These are phyloP conservation scores for Globisporangium spinosum DNA, from an alignment of 352 stramenopile genomes.

Conservation along the genomic window DNA sequence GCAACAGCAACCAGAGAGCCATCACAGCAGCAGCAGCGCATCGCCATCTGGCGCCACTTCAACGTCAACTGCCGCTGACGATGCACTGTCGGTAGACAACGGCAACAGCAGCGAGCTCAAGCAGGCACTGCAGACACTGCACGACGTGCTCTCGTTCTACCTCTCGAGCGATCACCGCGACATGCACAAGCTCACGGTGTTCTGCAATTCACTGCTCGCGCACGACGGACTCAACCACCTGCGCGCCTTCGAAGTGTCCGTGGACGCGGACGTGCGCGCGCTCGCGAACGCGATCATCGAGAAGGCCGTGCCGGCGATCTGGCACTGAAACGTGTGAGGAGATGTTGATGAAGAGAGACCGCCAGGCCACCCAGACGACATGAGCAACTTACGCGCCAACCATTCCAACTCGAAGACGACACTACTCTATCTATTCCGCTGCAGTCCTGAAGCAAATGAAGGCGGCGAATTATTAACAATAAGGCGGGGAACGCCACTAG, in stretches of 20 bases:
- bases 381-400: too few species aligned
- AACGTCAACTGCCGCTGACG: background rate
- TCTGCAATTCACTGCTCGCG: slow-evolving; percentile 78
- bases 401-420: too few species aligned
- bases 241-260: slow-evolving; percentile 45
- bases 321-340: slow-evolving; percentile 37
- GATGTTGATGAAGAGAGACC: too few species aligned
- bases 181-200: slow-evolving; percentile 78
- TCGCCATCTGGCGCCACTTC: too few species aligned
- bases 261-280: slow-evolving; percentile 47
- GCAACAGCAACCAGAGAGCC: background rate
- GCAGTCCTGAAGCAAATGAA: too few species aligned
- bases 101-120: slow-evolving; percentile 32
- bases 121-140: slow-evolving; percentile 49
- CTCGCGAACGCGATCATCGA: slow-evolving; percentile 77
- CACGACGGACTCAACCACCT: slow-evolving; percentile 69
- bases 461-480: too few species aligned
- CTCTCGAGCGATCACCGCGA: slow-evolving; percentile 66
- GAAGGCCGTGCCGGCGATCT: slow-evolving; percentile 78
- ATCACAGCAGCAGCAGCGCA: background rate
- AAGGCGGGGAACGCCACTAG: too few species aligned
- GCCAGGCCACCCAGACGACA: too few species aligned
- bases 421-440: too few species aligned
- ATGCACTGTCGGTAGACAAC: background rate
- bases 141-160: slow-evolving; percentile 70